Evolutionary conservation across 352 stramenopile genomes (phyloP), one percentile per base, ranked within the genome.

Genomic region (Elongisporangium undulatum): DNA sequence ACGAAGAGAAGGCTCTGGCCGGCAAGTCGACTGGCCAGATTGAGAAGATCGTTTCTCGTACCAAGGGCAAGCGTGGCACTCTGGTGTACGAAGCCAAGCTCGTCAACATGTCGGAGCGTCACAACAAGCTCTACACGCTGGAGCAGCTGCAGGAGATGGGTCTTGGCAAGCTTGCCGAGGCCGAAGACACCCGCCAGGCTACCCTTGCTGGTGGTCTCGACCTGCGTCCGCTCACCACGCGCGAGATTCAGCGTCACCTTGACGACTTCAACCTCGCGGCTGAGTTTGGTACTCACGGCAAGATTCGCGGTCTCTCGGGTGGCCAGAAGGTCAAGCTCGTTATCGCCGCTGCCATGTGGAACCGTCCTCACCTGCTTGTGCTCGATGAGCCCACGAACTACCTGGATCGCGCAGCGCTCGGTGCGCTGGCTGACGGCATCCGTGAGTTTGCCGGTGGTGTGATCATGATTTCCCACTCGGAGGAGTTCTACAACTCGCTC

Each of bases 1-100:
- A 97, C 22, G 91, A 97, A 34, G 94, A 98, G 69, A 83, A 97
- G 64, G 75, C 73, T 22, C 75, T 97, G 45, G 87, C 89, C n/a
- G 94, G 97, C 59, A 92, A 96, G 67, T 87, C 91, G 57, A 87
- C 79, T 55, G 90, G 86, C 48, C 95, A 97, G 68, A 85, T 98
- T n/a, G 87, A 91, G 56, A 98, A 98, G 79, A 89, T 98, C n/a
- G 97, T 98, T 69, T 97, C 76, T 24, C 76, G 81, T 61, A 85
- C 74, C 55, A 86, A 87, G 71, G 74, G 75, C 50, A 90, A 89
- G 71, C 77, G 75, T 38, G 77, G 77, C 52, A 85, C 68, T 50
- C 69, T 90, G 15, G 81, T 97, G 74, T 95, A 98, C 77, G 91
- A 98, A 54, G 73, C 74, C 59, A 95, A 97, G 67, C 75, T 97